Base-by-base conservation (phyloP, 176 grass and related monocot species). In the Phragmites australis region DNA sequence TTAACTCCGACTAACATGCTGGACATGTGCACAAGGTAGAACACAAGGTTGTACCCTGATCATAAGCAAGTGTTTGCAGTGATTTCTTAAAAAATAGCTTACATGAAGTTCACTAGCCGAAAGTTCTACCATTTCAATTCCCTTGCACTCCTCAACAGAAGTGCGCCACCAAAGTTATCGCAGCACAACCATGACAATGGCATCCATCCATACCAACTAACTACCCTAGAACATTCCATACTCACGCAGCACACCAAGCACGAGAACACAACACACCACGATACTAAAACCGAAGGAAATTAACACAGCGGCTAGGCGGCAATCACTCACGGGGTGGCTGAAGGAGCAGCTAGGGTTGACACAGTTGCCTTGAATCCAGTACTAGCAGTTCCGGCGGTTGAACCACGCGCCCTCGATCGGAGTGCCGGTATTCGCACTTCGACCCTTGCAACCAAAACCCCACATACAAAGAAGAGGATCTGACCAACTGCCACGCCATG, bases 321-420 rank as follows among this genome's bases (percentile, higher is more conserved):
- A 16, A 57, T 65, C 12, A 89, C 87, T 63, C 76, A 89, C 76
- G 13, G 87, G 76, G 63, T 84, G 87, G 47, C 87, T 81, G 56
- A 89, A 89, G 17, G 81, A 69, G 76, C 81, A 89, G 60, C 77
- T 89, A 50, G 82, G 82, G 32, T 89, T 89, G 69, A 80, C 75
- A 42, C 82, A 84, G 59, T 63, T 84, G 52, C 87, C 87, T 22
- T 59, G 76, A 42, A 89, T 80, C 87, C 70, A 89, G 60, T 84
- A 89, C 81, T 82, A 75, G 81, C 87, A 89, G 54, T 65, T 84
- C 75, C 51, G 72, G 46, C 45, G 68, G 69, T 80, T 89, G 76
- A 89, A 65, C 81, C 81, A 61, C 25, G 87, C 87, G 44, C 50
- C 87, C 43, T 89, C 87, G 57, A 75, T n/a, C n/a, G n/a, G n/a